These are phyloP conservation scores for Nannochloropsis granulata DNA, from an alignment of 108 stramenopile genomes.

Conservation along the genomic window DNA sequence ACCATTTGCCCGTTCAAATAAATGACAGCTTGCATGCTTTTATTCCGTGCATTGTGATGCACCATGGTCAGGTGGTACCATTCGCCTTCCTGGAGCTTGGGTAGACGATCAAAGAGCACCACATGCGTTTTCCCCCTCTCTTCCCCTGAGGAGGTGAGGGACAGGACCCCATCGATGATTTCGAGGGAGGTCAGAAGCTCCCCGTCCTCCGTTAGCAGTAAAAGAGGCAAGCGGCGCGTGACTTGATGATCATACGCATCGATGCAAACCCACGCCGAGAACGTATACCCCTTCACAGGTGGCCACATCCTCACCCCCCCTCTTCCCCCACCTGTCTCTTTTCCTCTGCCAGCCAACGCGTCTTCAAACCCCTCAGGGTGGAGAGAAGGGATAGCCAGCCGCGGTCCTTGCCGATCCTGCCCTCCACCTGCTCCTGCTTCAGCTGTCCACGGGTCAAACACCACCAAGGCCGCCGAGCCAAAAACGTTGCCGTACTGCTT, in stretches of 20 bases:
- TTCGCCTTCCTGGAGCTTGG: background rate
- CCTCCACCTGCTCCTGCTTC: background rate
- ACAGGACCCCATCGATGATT: background rate
- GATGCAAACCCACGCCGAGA: background rate
- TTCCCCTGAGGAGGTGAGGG: background rate
- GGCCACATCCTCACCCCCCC: background rate
- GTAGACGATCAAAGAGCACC: background rate
- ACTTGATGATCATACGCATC: background rate
- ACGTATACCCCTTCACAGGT: background rate
- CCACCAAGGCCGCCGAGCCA: background rate
- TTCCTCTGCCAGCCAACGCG: background rate
- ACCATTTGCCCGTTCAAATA: background rate
- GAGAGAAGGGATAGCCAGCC: background rate
- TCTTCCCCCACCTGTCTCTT: background rate
- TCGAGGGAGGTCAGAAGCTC: background rate
- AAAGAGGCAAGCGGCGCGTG: background rate
- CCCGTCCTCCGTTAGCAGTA: background rate
- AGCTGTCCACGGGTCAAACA: background rate
- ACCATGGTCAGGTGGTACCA: background rate
- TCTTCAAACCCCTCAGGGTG: background rate
- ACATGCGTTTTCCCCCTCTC: background rate
- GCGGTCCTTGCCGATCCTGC: background rate
- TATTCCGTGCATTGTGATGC: background rate
- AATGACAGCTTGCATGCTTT: background rate
- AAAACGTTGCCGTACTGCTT: background rate